These are phyloP conservation scores for Tulasnella sp. DNA, from an alignment of 768 basidiomycete species.

Conservation along the genomic window DNA sequence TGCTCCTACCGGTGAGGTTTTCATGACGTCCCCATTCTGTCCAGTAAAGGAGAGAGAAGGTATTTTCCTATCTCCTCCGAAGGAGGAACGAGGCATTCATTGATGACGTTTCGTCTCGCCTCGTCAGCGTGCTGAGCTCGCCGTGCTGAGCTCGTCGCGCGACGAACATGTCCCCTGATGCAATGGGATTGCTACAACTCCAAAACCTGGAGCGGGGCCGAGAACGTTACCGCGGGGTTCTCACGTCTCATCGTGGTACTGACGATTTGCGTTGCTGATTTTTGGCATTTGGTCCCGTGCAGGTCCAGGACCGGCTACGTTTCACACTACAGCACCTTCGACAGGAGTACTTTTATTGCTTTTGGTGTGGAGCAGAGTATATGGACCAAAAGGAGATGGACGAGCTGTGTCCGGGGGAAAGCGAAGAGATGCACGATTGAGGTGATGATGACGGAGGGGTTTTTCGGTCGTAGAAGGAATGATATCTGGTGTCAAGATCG, in stretches of 20 bases:
- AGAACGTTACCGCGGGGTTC: neutral
- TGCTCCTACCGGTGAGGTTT: conserved; percentile 55
- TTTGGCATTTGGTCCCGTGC: neutral
- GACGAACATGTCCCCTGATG: neutral
- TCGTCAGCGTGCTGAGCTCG: neutral
- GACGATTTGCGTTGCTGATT: neutral
- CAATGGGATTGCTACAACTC: neutral
- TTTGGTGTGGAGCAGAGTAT: conserved; percentile 84
- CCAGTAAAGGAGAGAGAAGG: neutral
- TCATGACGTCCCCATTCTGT: neutral
- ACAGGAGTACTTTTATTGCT: conserved; percentile 68
- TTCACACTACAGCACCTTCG: conserved; percentile 72
- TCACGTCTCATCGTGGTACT: neutral
- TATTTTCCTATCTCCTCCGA: neutral
- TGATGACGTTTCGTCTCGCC: conserved; percentile 3
- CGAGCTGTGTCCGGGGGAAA: conserved; percentile 64
- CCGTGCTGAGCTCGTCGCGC: neutral
- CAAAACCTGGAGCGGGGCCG: neutral
- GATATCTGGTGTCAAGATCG: neutral
- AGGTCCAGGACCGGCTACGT: conserved; percentile 69
- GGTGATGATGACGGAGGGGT: conserved; percentile 24
- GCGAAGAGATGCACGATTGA: conserved; percentile 76
- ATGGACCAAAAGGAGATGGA: conserved; percentile 55
- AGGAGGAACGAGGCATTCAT: neutral
- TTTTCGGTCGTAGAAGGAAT: too few relatives aligned